Conservation (phyloP, 345 rosid species). For the Salix purpurea region DNA sequence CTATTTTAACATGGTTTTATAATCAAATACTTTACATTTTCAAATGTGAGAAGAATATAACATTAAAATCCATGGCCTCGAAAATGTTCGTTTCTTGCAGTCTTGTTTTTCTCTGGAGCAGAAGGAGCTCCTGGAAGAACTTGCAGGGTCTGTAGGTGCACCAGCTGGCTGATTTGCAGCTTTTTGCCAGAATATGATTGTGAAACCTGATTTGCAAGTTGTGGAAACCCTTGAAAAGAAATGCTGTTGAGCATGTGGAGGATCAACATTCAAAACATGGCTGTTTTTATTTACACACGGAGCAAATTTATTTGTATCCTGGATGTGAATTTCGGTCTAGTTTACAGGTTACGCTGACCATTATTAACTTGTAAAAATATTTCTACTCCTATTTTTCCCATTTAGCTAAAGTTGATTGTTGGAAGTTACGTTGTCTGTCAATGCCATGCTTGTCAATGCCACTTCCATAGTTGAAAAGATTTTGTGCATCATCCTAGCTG, state of each 20-base stretch:
- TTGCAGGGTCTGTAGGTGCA: conserved; percentile 60
- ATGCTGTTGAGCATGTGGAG: not conserved
- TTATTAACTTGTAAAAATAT: not conserved
- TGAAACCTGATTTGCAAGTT: not conserved
- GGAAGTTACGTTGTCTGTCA: not conserved
- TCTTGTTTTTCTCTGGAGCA: conserved; percentile 79
- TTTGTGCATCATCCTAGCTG: too few relatives aligned
- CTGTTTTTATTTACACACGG: not conserved
- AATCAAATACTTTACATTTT: not conserved
- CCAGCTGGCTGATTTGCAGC: conserved; percentile 32
- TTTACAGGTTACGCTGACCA: not conserved
- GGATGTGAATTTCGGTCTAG: not conserved
- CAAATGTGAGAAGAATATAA: not conserved
- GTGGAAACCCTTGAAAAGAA: not conserved
- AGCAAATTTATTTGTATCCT: not conserved
- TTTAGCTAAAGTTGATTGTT: too few relatives aligned
- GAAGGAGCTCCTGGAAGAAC: conserved; percentile 80
- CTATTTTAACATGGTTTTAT: not conserved
- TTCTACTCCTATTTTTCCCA: not conserved
- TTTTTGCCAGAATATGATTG: not conserved
- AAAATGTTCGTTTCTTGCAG: conserved; percentile 39
- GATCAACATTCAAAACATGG: not conserved
- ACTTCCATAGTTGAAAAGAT: too few relatives aligned
- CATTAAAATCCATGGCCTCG: not conserved
- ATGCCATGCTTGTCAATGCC: not conserved